These are phyloP conservation scores for Gillenia trifoliata DNA, from an alignment of 306 rosid species.

Conservation along the genomic window DNA sequence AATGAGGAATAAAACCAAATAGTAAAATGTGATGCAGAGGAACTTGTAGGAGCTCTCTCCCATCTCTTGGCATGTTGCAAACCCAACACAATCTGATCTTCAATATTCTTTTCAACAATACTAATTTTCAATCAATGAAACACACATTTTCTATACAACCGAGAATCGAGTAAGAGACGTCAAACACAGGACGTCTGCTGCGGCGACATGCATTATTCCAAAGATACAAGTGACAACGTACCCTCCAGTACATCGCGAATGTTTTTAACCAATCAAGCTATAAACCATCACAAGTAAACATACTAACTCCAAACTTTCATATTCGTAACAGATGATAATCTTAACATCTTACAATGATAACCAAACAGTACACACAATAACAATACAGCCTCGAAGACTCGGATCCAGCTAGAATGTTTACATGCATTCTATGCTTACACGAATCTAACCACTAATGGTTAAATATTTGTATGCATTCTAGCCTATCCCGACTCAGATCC, in stretches of 20 bases:
- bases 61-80: not conserved
- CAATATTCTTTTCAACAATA: not conserved
- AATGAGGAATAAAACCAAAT: not conserved
- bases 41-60: not conserved
- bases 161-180: not conserved
- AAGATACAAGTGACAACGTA: not conserved
- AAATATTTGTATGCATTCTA: too few species aligned
- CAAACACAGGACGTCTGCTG: not conserved
- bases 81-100: not conserved
- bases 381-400: too few species aligned
- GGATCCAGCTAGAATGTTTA: too few species aligned
- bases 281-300: not conserved
- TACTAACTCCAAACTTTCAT: not conserved
- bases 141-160: not conserved
- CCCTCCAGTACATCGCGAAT: not conserved
- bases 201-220: not conserved
- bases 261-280: not conserved
- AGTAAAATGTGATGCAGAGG: not conserved
- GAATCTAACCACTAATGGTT: too few species aligned
- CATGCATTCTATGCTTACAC: too few species aligned
- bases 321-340: not conserved
- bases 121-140: not conserved
- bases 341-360: conserved; percentile 23
- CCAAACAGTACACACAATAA: conserved; percentile 18
- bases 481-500: too few species aligned